Evolutionary conservation across 202 grass and related monocot species (phyloP).

Genomic region (Musa balbisiana): DNA sequence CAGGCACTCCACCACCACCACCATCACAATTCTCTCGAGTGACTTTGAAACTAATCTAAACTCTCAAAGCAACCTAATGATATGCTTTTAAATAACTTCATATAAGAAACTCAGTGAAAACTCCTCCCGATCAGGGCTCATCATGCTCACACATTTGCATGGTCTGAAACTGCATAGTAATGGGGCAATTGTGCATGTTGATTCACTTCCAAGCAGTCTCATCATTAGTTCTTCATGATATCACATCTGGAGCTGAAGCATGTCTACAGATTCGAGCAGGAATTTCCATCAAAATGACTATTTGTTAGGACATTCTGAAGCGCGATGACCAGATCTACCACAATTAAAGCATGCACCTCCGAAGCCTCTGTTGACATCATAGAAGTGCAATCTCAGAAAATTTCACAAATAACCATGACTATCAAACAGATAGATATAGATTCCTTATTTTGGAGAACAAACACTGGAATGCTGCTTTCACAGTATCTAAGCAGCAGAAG

Average conservation of each 20-base stretch:
- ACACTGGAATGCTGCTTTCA: background rate
- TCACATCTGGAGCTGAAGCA: background rate
- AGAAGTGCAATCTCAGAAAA: constrained; percentile 4
- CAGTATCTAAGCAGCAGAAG: background rate
- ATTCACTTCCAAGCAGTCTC: background rate
- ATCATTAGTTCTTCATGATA: background rate
- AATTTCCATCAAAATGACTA: constrained; percentile 21
- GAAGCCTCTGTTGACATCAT: constrained; percentile 50
- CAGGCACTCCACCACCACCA: background rate
- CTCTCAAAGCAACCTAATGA: background rate
- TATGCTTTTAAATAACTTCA: background rate
- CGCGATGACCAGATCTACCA: constrained; percentile 64
- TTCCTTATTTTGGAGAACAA: no score
- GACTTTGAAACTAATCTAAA: background rate
- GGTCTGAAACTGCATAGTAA: background rate
- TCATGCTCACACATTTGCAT: background rate
- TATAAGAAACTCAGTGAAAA: background rate
- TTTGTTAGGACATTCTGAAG: constrained; percentile 90
- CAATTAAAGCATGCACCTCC: constrained; percentile 86
- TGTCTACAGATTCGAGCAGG: background rate
- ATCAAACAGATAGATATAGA: no score
- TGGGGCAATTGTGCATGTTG: background rate
- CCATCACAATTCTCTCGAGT: background rate
- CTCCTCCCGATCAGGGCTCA: background rate
- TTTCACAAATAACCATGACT: background rate